phyloP scores from a whole-genome alignment of 2,329 filamentous ascomycete genomes.

The Penicillium sp. region DNA sequence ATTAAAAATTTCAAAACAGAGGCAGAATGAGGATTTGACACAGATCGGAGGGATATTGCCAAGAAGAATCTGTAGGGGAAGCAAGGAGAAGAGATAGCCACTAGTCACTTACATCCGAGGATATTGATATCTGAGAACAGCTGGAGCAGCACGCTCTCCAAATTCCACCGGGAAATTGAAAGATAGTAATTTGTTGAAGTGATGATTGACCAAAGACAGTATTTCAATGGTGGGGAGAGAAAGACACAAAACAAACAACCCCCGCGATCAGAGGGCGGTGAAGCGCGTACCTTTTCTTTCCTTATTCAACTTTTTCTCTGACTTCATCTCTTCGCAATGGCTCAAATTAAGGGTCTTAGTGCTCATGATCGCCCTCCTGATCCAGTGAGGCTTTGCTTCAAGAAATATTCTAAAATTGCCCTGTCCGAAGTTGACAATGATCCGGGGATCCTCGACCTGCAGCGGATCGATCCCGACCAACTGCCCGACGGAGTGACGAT shows the following conservation, averaged over 20 bases:
- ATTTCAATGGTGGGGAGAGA: conserved; percentile 26
- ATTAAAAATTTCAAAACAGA: conserved; percentile 4
- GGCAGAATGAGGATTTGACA: conserved; percentile 1
- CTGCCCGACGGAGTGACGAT: conserved; percentile 28
- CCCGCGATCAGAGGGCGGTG: conserved; percentile 33
- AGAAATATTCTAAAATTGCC: conserved; percentile 65
- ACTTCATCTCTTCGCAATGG: conserved; percentile 23
- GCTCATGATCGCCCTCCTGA: conserved; percentile 75
- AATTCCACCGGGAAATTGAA: conserved; percentile 7
- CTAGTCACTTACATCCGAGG: not conserved
- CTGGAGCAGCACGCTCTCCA: conserved; percentile 7
- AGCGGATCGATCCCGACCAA: conserved; percentile 36
- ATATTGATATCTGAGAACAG: conserved; percentile 1
- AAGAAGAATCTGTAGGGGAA: conserved; percentile 7
- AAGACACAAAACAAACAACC: conserved; percentile 36
- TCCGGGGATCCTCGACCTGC: conserved; percentile 57
- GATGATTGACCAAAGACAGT: conserved; percentile 8
- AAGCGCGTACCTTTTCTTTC: conserved; percentile 17
- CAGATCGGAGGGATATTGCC: conserved; percentile 8
- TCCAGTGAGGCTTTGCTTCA: conserved; percentile 68
- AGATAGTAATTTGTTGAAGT: conserved; percentile 7
- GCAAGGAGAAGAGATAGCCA: conserved; percentile 14
- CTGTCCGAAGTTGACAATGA: conserved; percentile 52
- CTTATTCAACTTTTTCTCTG: not conserved
- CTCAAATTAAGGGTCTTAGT: conserved; percentile 54